Conservation (phyloP, 441 rosid genomes). For the Pelargonium citronellum region DNA sequence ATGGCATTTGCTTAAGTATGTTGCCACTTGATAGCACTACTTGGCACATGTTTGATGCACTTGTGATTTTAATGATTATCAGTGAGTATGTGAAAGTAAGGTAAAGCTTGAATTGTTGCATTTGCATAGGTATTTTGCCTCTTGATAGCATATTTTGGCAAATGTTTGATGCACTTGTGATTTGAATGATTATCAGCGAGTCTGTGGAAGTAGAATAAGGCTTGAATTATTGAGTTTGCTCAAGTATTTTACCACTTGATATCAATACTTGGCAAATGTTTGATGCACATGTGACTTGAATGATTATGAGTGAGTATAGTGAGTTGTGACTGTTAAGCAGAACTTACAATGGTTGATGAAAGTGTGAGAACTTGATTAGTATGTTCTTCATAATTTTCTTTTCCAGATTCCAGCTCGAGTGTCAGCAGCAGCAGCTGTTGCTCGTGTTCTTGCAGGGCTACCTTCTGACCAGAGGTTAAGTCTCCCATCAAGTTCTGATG, state of each 20-base stretch:
- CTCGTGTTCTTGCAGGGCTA: conserved; percentile 78
- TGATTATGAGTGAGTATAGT: not conserved
- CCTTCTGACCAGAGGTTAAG: conserved; percentile 66
- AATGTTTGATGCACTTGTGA: not conserved
- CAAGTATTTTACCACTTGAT: conserved; percentile 1
- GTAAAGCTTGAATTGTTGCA: no score
- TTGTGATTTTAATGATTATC: no score
- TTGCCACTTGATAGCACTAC: no score
- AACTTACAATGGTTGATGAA: not conserved
- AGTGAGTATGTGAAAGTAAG: no score
- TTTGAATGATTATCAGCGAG: no score
- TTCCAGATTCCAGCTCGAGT: conserved; percentile 90
- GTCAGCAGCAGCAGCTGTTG: conserved; percentile 93
- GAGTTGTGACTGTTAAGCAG: not conserved
- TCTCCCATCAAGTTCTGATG: conserved; percentile 71
- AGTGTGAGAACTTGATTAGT: conserved; percentile 9
- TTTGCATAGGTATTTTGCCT: no score
- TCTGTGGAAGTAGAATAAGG: not conserved
- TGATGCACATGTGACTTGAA: not conserved
- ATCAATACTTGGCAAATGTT: not conserved
- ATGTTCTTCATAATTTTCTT: conserved; percentile 2
- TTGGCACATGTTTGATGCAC: no score
- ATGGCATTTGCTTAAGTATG: no score
- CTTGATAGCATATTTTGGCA: no score
- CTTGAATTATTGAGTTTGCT: not conserved